These are phyloP conservation scores for Bertia moriformis DNA, from an alignment of 2,329 filamentous ascomycete species.

Conservation along the genomic window DNA sequence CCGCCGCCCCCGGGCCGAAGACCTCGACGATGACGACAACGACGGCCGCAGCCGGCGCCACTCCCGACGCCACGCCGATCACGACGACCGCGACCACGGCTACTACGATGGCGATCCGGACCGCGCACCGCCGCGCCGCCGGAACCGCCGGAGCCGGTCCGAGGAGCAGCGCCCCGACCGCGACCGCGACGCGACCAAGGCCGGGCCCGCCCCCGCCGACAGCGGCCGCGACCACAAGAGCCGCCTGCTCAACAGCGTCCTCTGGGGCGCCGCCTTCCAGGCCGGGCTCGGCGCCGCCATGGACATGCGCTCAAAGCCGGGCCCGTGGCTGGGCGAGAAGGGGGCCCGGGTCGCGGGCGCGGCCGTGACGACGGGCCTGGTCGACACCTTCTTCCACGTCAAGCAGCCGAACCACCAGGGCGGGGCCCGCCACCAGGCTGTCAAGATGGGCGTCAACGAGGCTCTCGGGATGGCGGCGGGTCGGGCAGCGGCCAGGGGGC, in stretches of 20 bases:
- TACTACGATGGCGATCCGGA: background rate
- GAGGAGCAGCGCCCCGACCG: background rate
- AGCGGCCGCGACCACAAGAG: background rate
- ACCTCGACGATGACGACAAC: no score
- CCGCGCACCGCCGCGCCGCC: no score
- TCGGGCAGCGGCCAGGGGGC: no score
- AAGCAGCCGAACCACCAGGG: no score
- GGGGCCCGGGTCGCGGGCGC: background rate
- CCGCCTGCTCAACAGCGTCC: background rate
- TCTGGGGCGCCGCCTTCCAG: background rate
- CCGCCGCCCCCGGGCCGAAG: no score
- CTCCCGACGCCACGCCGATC: background rate
- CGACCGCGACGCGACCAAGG: background rate
- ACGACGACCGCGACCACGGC: background rate
- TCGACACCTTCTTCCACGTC: no score
- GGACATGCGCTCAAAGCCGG: background rate
- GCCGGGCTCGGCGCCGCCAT: background rate
- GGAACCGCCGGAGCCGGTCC: background rate
- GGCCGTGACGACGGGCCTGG: no score
- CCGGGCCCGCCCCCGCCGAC: background rate
- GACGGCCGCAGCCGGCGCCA: background rate
- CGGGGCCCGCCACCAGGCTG: no score
- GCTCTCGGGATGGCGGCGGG: no score
- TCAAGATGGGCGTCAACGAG: no score
- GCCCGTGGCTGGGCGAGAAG: background rate